Conservation (phyloP, 495 filamentous ascomycete species). For the Daldinia vernicosa region DNA sequence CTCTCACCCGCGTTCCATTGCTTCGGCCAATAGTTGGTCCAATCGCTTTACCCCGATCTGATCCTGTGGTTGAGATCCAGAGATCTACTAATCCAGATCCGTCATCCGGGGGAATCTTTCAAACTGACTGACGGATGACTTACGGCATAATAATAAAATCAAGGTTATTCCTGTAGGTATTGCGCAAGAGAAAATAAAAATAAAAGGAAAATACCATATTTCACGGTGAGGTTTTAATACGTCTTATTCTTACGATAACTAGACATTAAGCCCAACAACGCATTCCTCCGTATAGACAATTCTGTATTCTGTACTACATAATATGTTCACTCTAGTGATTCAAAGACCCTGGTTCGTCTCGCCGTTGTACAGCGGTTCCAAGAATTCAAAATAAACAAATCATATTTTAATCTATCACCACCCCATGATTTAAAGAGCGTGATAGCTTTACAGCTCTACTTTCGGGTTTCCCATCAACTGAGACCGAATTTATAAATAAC, state of each 20-base stretch:
- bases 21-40: conserved; percentile 20
- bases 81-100: conserved; percentile 44
- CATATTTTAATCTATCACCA: background rate
- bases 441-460: background rate
- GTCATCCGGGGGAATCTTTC: conserved; percentile 37
- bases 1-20: conserved; percentile 19
- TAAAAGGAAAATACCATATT: background rate
- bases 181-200: too few relatives aligned
- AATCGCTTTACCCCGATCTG: conserved; percentile 37
- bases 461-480: background rate
- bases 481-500: conserved; percentile 10
- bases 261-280: background rate
- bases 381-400: conserved; percentile 1
- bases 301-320: background rate
- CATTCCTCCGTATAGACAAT: background rate
- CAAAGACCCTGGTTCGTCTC: background rate
- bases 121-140: background rate
- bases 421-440: too few relatives aligned
- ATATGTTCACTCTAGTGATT: background rate
- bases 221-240: background rate
- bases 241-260: background rate
- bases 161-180: too few relatives aligned
- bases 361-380: background rate
- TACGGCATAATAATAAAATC: too few relatives aligned
- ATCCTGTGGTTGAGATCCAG: conserved; percentile 34